A percentile compares a stretch with the other conserved stretches of the same genome.
Conservation (phyloP, 2,329 filamentous ascomycete genomes). For the Talaromyces sp. region DNA sequence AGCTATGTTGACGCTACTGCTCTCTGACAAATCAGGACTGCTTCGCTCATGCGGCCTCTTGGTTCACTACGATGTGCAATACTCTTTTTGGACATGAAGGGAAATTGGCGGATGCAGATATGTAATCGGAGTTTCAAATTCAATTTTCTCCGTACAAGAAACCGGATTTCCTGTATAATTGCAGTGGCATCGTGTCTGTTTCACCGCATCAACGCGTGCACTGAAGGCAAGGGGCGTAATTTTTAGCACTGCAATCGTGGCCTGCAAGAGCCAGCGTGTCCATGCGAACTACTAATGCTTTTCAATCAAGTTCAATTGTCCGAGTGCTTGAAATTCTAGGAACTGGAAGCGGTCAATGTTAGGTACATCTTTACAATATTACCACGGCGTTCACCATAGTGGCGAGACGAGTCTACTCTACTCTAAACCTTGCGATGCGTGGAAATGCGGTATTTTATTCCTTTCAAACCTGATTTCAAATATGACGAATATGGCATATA, state of each 20-base stretch:
- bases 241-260: background rate
- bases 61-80: background rate
- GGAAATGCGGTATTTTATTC: background rate
- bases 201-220: background rate
- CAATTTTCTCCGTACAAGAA: background rate
- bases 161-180: background rate
- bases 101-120: background rate
- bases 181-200: background rate
- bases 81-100: background rate
- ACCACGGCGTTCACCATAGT: background rate
- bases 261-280: background rate
- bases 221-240: background rate
- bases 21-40: background rate
- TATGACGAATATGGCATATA: background rate
- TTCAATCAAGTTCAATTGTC: background rate
- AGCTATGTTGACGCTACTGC: background rate
- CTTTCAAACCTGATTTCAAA: background rate
- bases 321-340: background rate
- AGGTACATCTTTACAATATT: background rate
- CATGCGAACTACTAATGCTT: background rate
- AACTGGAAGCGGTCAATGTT: background rate
- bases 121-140: background rate
- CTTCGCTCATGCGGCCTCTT: background rate
- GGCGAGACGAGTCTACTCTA: background rate
- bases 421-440: background rate